A percentile compares a stretch with the other conserved stretches of the same genome.
phyloP scores from a whole-genome alignment of 2,329 filamentous ascomycete genomes.

The Colletotrichum sp. region DNA sequence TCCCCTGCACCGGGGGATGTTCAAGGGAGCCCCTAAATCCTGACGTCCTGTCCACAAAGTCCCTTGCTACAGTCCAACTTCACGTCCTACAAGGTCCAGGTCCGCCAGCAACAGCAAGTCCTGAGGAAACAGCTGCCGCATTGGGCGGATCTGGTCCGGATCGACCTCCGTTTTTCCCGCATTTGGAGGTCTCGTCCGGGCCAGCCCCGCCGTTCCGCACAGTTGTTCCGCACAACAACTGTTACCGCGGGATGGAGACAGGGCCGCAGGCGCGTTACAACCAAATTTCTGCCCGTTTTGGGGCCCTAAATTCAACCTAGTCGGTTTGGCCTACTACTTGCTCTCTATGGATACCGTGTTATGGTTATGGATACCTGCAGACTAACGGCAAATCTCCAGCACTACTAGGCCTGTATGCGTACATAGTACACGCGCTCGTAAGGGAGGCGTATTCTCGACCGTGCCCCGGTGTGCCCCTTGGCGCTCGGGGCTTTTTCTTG shows the following conservation, averaged over 20 bases:
- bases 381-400: background rate
- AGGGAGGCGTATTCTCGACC: background rate
- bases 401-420: background rate
- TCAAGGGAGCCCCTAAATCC: background rate
- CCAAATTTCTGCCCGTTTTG: background rate
- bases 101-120: background rate
- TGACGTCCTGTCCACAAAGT: background rate
- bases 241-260: constrained; percentile 2
- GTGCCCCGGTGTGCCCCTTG: background rate
- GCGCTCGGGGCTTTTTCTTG: background rate
- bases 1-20: background rate
- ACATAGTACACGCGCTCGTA: background rate
- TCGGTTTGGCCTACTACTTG: background rate
- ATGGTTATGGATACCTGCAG: background rate
- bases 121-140: background rate
- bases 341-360: background rate
- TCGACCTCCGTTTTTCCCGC: constrained; percentile 5
- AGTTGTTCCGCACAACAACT: background rate
- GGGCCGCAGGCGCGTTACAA: background rate
- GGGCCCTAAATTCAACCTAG: background rate
- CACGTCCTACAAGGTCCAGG: background rate
- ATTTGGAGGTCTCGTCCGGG: constrained; percentile 11
- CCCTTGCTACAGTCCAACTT: background rate
- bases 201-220: background rate
- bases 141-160: constrained; percentile 13